phyloP scores from a whole-genome alignment of 805 yeast species.

The Wickerhamiella spandovensis region DNA sequence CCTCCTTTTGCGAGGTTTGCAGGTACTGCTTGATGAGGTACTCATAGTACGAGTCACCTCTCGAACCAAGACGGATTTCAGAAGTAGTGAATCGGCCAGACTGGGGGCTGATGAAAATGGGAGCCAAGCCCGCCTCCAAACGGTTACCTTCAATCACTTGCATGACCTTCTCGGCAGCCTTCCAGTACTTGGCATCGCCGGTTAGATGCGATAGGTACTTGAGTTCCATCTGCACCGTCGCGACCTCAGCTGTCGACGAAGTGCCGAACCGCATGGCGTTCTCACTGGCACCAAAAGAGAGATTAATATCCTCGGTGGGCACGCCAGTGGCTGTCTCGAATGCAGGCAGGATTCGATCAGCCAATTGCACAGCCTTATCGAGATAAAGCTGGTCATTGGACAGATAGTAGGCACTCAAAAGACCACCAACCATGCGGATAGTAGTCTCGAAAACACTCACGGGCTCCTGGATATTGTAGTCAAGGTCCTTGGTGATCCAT shows the following conservation, averaged over 20 bases:
- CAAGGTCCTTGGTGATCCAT: conserved; percentile 23
- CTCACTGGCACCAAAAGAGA: conserved; percentile 6
- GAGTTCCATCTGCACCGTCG: conserved; percentile 39
- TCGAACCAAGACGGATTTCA: conserved; percentile 67
- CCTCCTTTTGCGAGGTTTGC: conserved; percentile 29
- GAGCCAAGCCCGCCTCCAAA: conserved; percentile 65
- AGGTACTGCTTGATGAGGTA: conserved; percentile 37
- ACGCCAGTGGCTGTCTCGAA: conserved; percentile 48
- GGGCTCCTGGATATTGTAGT: conserved; percentile 44
- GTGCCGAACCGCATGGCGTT: background rate
- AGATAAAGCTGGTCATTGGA: conserved; percentile 27
- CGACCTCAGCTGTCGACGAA: conserved; percentile 33
- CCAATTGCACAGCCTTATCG: conserved; percentile 33
- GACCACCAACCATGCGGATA: conserved; percentile 40
- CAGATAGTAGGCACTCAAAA: conserved; percentile 39
- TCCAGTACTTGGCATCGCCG: conserved; percentile 34
- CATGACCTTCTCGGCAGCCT: conserved; percentile 57
- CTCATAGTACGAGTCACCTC: conserved; percentile 62
- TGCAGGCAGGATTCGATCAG: conserved; percentile 36
- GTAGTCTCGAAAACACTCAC: conserved; percentile 40
- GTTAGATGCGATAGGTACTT: conserved; percentile 40
- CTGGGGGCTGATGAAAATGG: conserved; percentile 65
- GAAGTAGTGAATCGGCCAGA: conserved; percentile 54
- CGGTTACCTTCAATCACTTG: conserved; percentile 49
- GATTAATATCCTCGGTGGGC: conserved; percentile 29